These are phyloP conservation scores for Hypoxylon sp. DNA, from an alignment of 2,329 filamentous ascomycete species.

Conservation along the genomic window DNA sequence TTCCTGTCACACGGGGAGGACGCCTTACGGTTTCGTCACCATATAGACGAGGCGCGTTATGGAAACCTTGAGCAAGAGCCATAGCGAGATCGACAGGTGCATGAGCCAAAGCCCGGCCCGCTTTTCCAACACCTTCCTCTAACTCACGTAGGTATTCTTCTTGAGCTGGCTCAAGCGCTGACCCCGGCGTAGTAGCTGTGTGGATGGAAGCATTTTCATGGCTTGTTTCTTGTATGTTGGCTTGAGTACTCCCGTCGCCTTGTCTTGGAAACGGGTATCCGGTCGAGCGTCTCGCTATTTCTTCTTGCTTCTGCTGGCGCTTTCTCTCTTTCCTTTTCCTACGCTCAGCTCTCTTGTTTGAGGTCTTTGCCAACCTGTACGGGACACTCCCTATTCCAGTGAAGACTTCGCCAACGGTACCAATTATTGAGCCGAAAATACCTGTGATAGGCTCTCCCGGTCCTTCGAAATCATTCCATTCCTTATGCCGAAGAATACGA, in stretches of 20 bases:
- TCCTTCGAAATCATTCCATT: conserved; percentile 84
- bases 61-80: conserved; percentile 76
- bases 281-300: conserved; percentile 37
- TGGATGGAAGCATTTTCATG: conserved; percentile 39
- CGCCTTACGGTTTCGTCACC: conserved; percentile 78
- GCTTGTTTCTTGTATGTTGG: conserved; percentile 8
- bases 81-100: conserved; percentile 74
- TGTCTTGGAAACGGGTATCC: conserved; percentile 46
- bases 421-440: conserved; percentile 72
- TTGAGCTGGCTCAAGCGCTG: conserved; percentile 52
- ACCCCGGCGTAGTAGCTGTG: conserved; percentile 49
- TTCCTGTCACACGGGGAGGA: conserved; percentile 74
- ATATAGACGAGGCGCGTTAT: conserved; percentile 79
- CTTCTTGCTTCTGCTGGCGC: conserved; percentile 46
- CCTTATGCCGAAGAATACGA: conserved; percentile 74
- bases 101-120: conserved; percentile 65
- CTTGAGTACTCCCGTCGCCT: conserved; percentile 12
- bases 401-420: conserved; percentile 70
- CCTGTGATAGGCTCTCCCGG: conserved; percentile 81
- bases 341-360: conserved; percentile 67
- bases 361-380: conserved; percentile 70
- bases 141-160: conserved; percentile 66
- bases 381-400: conserved; percentile 76
- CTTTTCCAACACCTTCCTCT: conserved; percentile 65
- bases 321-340: conserved; percentile 61